These are phyloP conservation scores for Saccharomyces cerevisiae DNA, from an alignment of 805 yeast species.

Conservation along the genomic window DNA sequence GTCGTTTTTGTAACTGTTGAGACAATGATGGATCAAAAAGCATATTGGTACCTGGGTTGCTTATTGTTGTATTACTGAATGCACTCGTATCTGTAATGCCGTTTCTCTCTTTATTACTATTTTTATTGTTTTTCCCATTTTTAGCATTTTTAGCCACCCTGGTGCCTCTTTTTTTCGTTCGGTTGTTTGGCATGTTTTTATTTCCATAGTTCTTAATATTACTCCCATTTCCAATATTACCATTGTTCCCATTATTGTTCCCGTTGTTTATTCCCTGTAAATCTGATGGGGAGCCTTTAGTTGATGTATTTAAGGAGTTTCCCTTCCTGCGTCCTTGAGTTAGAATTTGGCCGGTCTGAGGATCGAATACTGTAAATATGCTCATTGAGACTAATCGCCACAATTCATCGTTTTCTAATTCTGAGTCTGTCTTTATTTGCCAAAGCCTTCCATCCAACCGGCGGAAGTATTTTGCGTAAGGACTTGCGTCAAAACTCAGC, in stretches of 20 bases:
- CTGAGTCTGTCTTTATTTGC: constrained; percentile 25
- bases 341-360: constrained; percentile 22
- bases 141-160: background rate
- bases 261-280: background rate
- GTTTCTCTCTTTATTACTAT: background rate
- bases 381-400: constrained; percentile 24
- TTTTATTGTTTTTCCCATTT: constrained; percentile 1
- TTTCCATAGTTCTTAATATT: background rate
- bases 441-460: constrained; percentile 22
- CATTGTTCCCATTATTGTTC: constrained; percentile 1
- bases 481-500: constrained; percentile 24
- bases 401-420: constrained; percentile 19
- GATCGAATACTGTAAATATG: constrained; percentile 23
- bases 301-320: constrained; percentile 14
- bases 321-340: constrained; percentile 16
- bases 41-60: constrained; percentile 9
- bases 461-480: constrained; percentile 25
- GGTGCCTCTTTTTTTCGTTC: constrained; percentile 2
- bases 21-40: constrained; percentile 22
- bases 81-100: background rate
- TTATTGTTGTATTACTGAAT: background rate
- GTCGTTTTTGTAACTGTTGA: constrained; percentile 22
- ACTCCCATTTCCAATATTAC: background rate
- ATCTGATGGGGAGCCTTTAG: constrained; percentile 19
- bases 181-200: background rate